Base-by-base conservation (phyloP, 2,329 filamentous ascomycete species). In the Aspergillus persii region DNA sequence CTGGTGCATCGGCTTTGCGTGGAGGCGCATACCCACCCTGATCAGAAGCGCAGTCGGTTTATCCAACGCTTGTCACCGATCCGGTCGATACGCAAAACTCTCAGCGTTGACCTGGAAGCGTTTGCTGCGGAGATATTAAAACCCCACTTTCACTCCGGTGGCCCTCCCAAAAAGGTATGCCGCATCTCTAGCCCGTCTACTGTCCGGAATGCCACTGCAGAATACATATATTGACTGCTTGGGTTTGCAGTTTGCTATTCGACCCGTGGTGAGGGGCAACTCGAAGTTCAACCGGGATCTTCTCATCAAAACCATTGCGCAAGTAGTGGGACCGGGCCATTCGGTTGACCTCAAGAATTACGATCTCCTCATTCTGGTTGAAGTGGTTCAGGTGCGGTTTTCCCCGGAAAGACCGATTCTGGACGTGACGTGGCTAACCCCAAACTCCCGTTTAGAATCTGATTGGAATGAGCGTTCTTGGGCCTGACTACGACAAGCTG, bases 381-480 rank as follows among this genome's bases (percentile, higher is more conserved):
- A 87, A 65, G 77, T 88, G 57, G 84, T 86, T 69, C 81, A 86
- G 76, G 85, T 86, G 72, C 66, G 81, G 65, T 48, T 51, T 39
- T 18, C 51, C 31, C 31, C 31, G 26, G 53, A 51, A 8, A 4
- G 5, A 27, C 54, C 8, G 4, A 33, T 50, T 26, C 18, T 47
- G 23, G 47, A 71, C 6, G 12, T 54, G 3, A 4, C 27, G 44
- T n/a, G 9, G 54, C 65, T 71, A 53, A 70, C 61, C n/a, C 18
- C 39, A n/a, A 41, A 29, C 3, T 52, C 15, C 11, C 47, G 9
- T 12, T 15, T 64, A 87, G 85, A 87, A 86, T 64, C 72, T 88
- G 8, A 81, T 85, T 60, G 86, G 86, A 23, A 86, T 89, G 80
- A 86, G 84, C 63, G 84, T 88, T 8, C 83, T 87, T 4, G 81